Evolutionary conservation across 2,329 filamentous ascomycete genomes (phyloP), one percentile per base, ranked within the genome.

Genomic region (Curvularia sp.): DNA sequence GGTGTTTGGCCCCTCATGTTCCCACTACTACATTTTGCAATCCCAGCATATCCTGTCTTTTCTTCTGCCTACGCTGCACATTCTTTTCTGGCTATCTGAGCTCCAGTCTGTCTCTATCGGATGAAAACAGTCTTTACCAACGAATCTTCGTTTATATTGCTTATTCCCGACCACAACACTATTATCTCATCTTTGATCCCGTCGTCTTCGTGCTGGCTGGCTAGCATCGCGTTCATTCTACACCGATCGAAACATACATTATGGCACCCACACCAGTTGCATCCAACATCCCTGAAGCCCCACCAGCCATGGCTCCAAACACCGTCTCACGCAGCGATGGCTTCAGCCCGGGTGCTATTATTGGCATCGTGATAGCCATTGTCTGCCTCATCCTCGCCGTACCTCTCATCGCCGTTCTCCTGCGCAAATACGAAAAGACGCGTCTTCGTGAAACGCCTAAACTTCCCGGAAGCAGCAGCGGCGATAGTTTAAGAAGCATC

Each of bases 361-460:
- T 70, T 48, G 64, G 66, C 61, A 70, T 71, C 44, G 63, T 69
- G n/a, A 53, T 62, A 10, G 58, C 65, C 15, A 59, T 68, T 18
- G 53, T 68, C 10, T 24, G 64, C 1, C 58, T 71, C 3, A 53
- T 70, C 33, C 51, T 70, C 3, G 38, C 53, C 7, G 63, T 71
- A 4, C 68, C 67, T 1, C 30, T 71, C 0, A 63, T 70, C 31
- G 68, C 66, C 5, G 52, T 70, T 1, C 53, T 61, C 7, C 53
- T 71, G 0, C 66, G 66, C 7, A 62, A 65, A 2, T 68, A 68
- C 46, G 62, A 70, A 22, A 54, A 64, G 13, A 66, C 66, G 8
- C 52, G 64, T 10, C 64, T 67, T 6, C 58, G 61, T 0, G 67
- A 69, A 20, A 64, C 67, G 28, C 53, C 66, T 12, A 55, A 62